Conservation (phyloP, 306 rosid genomes). For the Mimosa pudica region DNA sequence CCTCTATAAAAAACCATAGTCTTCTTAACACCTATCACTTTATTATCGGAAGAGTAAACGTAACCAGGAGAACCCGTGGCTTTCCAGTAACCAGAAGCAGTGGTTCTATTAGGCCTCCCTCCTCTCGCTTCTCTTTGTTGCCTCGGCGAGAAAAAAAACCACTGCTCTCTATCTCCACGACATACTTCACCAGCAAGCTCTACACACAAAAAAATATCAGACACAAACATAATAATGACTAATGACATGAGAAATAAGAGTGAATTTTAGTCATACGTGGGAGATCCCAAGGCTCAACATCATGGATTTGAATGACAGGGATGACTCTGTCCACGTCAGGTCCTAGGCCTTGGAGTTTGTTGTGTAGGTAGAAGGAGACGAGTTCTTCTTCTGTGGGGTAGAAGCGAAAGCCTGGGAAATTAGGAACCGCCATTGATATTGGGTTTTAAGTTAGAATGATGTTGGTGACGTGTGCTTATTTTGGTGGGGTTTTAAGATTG, state of each 20-base stretch:
- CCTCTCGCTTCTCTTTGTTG: slow-evolving; percentile 84
- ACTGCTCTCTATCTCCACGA: slow-evolving; percentile 76
- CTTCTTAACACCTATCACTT: slow-evolving; percentile 73
- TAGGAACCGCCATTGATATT: slow-evolving; percentile 32
- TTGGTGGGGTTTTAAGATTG: background rate
- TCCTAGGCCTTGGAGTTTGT: slow-evolving; percentile 55
- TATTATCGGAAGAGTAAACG: slow-evolving; percentile 68
- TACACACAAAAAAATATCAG: slow-evolving; percentile 13
- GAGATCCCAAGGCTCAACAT: slow-evolving; percentile 73
- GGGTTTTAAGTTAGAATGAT: background rate
- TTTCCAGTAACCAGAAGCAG: slow-evolving; percentile 83
- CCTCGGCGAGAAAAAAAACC: slow-evolving; percentile 80
- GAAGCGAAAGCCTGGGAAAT: slow-evolving; percentile 67
- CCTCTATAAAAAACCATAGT: slow-evolving; percentile 87
- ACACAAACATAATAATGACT: background rate
- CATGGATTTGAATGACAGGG: slow-evolving; percentile 62
- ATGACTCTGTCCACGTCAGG: slow-evolving; percentile 51
- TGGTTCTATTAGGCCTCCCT: slow-evolving; percentile 80
- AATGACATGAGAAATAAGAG: no score
- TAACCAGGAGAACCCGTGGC: slow-evolving; percentile 87
- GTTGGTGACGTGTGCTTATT: background rate
- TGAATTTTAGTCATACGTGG: slow-evolving; percentile 47
- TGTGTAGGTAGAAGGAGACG: slow-evolving; percentile 63
- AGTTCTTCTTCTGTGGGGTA: slow-evolving; percentile 90
- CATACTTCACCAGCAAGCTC: slow-evolving; percentile 71